A percentile compares a stretch with the other conserved stretches of the same genome.
Conservation (phyloP, 805 yeast species). For the Starmerella ratchasimensis region DNA sequence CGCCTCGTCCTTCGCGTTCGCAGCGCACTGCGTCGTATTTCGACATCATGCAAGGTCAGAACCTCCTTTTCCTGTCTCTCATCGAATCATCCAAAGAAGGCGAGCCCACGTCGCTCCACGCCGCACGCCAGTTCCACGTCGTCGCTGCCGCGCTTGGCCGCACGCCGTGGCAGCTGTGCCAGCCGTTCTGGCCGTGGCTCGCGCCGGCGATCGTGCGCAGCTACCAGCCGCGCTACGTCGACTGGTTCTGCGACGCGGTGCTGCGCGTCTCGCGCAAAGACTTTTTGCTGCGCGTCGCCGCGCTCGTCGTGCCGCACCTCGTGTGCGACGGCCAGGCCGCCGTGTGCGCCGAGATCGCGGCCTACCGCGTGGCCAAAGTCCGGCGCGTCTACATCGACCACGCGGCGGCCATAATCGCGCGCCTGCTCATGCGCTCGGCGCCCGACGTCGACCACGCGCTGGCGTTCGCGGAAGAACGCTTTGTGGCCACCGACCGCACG, state of each 20-base stretch:
- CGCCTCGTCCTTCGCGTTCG: too few species aligned
- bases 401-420: conserved; percentile 18
- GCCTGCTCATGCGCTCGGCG: conserved; percentile 27
- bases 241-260: conserved; percentile 48
- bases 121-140: conserved; percentile 46
- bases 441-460: conserved; percentile 9
- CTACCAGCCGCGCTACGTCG: conserved; percentile 38
- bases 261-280: conserved; percentile 42
- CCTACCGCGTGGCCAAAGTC: conserved; percentile 34
- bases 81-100: conserved; percentile 51
- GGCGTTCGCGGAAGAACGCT: conserved; percentile 11
- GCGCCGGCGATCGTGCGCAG: conserved; percentile 11
- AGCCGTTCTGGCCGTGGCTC: conserved; percentile 49
- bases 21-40: conserved; percentile 9
- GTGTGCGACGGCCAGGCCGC: conserved; percentile 42
- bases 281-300: conserved; percentile 55
- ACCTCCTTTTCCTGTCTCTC: conserved; percentile 33
- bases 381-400: conserved; percentile 36
- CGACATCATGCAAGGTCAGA: conserved; percentile 12
- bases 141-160: conserved; percentile 43
- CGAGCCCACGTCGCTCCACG: conserved; percentile 50
- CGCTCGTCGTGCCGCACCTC: conserved; percentile 63
- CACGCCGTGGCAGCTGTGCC: conserved; percentile 66
- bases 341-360: conserved; percentile 48
- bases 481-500: conserved; percentile 6